Evolutionary conservation across 179 eudicot genomes (phyloP), one percentile per base, ranked within the genome.

Genomic region (Beta corolliflora): DNA sequence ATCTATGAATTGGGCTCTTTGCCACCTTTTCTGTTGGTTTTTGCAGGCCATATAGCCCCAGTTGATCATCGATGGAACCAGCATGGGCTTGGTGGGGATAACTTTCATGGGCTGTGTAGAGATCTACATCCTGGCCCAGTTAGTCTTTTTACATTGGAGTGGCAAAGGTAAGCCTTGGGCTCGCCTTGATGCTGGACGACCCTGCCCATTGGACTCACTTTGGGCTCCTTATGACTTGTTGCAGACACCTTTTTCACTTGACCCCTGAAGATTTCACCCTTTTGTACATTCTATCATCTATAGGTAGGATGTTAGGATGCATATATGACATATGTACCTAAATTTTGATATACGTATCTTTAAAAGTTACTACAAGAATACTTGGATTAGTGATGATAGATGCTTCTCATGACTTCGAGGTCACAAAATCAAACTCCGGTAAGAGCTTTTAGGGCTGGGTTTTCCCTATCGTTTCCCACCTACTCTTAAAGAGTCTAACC

Each of bases 121-220:
- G 86, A 91, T 73, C 82, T 92, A 16, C 97, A 92, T 63, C 92
- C 94, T 0, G 97, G 97, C 60, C 92, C 94, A 31, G 97, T 92
- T 65, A 92, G 97, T 52, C 82, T n/a, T 92, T 9, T 79, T 92
- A 53, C 94, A 92, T 85, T 92, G 97, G 97, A 92, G 97, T 50
- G 97, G 94, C 2, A 92, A 92, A 56, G 97, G 97, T 7, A 92
- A 91, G 78, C 94, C 97, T n/a, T 92, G 94, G 94, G 91, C 85
- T 46, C 75, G 97, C 8, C 86, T 92, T n/a, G 97, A 92, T 58
- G 83, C 88, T 3, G 82, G 78, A 23, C 86, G 78, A 58, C 91
- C 97, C 6, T 91, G 97, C 75, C 94, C 97, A 13, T 76, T 92
- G 74, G 97, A 92, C 83, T 86, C 86, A 13, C 84, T 92, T 56